Base-by-base conservation (phyloP, 176 grass and related monocot genomes). In the Stipa capillata region DNA sequence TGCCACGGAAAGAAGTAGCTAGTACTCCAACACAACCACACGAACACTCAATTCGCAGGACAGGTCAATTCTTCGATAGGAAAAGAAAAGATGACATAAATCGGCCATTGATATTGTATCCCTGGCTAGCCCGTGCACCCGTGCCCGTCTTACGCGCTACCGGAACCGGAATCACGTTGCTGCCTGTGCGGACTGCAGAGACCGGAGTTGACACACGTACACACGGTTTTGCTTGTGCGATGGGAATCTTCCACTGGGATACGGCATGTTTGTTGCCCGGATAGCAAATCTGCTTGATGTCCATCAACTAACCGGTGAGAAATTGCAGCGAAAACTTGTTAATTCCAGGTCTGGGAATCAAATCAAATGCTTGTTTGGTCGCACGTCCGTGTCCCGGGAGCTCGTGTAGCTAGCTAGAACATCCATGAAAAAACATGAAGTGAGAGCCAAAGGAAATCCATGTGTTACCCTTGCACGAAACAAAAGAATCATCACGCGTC, bases 401-500 rank as follows among this genome's bases (percentile, higher is more conserved):
- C 21, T 67, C 60, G 42, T 39, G 47, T 8, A 12, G 69, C n/a
- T n/a, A n/a, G n/a, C n/a, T n/a, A n/a, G 25, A 42, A 60, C 68
- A 60, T 43, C 76, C 28, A 51, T 12, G 42, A 13, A 37, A 52
- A 67, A 80, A 23, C 44, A 17, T 32, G 41, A 13, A 36, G 15
- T 23, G 3, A n/a, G 24, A 67, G 16, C 13, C 20, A 61, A 44
- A 37, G 2, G 27, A 62, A 74, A 73, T 27, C 25, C 6, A 3
- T 27, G 15, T 57, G 50, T 74, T 66, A 47, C 66, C 31, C 47
- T 56, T 49, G 36, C 37, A 33, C n/a, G 61, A n/a, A 65, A 76
- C 76, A 80, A 3, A n/a, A 24, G 15, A 35, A 61, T 36, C 50
- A 33, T 42, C 86, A 36, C 35, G 82, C 42, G 80, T 79, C 86